Evolutionary conservation across 306 rosid species (phyloP), one percentile per base, ranked within the genome.

Genomic region (Prinsepia uniflora): DNA sequence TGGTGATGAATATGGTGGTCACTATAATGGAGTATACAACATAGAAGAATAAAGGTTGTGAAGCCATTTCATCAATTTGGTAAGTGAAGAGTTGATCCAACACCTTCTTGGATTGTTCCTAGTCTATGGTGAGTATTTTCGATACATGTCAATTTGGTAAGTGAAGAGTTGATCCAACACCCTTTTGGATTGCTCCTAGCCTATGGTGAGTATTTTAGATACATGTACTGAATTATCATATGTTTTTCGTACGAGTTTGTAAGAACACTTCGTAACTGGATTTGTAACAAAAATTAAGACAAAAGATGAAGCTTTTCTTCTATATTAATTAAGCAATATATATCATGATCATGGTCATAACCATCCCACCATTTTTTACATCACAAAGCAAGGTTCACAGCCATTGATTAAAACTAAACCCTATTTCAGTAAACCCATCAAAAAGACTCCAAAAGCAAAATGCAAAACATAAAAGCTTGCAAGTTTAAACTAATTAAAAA

Each of bases 271-370:
- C 5, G 14, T 46, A 14, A 5, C 13, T 46, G 79, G n/a, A 46
- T 64, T 76, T 9, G 12, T 60, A 46, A 19, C 0, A 82, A 80
- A 57, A 36, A 80, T 83, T 82, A 79, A 75, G 79, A 64, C 53
- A 48, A 75, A 43, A 68, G 44, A 59, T 59, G n/a, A 68, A 15
- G 81, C 66, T 80, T 77, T 75, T 64, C 81, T 64, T 75, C 72
- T 79, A 78, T 79, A 78, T 68, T 80, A 80, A 78, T 68, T 80
- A 80, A 65, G 70, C 64, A 30, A 79, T 50, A 50, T 43, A 65
- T 19, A 34, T 45, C 40, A 72, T 46, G 8, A 30, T 30, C 36
- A 30, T 30, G 36, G 2, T 3, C 36, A 30, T 30, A 30, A 30
- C 4, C 36, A 30, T 30, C 36, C 72, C 79, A 72, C 53, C 80